Conservation (phyloP, 1,139 yeast species). For the Saccharomyces hybrid region DNA sequence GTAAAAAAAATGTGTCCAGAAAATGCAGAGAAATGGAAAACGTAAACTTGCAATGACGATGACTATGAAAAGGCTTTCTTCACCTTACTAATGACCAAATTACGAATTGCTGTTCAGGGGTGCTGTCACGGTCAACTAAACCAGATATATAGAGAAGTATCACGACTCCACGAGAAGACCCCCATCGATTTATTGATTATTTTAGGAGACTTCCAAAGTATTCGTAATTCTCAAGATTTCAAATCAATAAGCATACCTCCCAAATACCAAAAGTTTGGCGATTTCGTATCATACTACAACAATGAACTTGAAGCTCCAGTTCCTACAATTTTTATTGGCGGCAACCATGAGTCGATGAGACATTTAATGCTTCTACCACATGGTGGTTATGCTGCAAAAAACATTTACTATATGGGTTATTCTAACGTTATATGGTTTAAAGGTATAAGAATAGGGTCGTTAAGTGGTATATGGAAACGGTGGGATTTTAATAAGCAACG, state of each 20-base stretch:
- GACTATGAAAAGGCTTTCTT: not conserved
- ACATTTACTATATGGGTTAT: slow-evolving; percentile 82
- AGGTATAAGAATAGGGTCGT: slow-evolving; percentile 71
- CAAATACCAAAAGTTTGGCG: slow-evolving; percentile 57
- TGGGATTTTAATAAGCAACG: slow-evolving; percentile 37
- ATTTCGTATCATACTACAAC: slow-evolving; percentile 64
- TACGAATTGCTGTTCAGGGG: slow-evolving; percentile 69
- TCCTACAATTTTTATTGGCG: slow-evolving; percentile 80
- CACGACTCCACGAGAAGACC: slow-evolving; percentile 12
- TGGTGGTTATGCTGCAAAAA: slow-evolving; percentile 95
- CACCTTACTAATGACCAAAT: slow-evolving; percentile 7
- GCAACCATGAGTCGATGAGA: slow-evolving; percentile 88
- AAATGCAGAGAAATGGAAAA: not conserved
- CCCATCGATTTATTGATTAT: slow-evolving; percentile 62
- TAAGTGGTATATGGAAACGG: slow-evolving; percentile 75
- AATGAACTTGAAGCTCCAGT: slow-evolving; percentile 63
- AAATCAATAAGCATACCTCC: slow-evolving; percentile 54
- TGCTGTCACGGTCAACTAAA: slow-evolving; percentile 87
- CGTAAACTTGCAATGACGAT: not conserved
- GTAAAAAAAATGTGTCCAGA: too few species aligned
- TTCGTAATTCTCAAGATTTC: slow-evolving; percentile 58
- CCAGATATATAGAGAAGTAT: slow-evolving; percentile 44
- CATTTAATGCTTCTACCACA: slow-evolving; percentile 64
- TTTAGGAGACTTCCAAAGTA: slow-evolving; percentile 74
- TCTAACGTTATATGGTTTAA: slow-evolving; percentile 65